These are phyloP conservation scores for Cantharellus anzutake DNA, from an alignment of 768 basidiomycete species.

Conservation along the genomic window DNA sequence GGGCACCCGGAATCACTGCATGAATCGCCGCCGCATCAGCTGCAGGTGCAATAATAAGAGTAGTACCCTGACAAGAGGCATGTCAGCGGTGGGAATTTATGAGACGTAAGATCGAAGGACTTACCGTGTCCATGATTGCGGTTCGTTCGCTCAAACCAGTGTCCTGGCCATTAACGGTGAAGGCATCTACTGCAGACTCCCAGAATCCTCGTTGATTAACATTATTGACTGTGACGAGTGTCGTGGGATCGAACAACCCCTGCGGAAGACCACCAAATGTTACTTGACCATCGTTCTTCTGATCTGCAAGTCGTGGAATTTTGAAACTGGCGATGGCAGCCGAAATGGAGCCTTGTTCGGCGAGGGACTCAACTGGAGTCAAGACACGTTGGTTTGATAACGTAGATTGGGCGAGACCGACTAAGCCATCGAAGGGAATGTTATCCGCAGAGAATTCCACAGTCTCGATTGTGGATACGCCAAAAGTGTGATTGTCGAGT, in stretches of 20 bases:
- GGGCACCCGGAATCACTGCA: slow-evolving; percentile 33
- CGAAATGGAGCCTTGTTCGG: slow-evolving; percentile 32
- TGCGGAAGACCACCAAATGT: slow-evolving; percentile 50
- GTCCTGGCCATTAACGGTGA: slow-evolving; percentile 34
- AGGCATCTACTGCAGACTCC: slow-evolving; percentile 45
- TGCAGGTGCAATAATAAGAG: slow-evolving; percentile 15
- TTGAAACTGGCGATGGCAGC: slow-evolving; percentile 61
- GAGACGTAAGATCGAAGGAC: not conserved
- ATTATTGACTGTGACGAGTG: slow-evolving; percentile 41
- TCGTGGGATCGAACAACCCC: slow-evolving; percentile 41
- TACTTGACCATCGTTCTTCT: slow-evolving; percentile 55
- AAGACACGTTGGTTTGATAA: slow-evolving; percentile 44
- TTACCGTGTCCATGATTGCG: slow-evolving; percentile 33
- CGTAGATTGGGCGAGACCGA: slow-evolving; percentile 53
- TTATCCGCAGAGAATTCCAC: slow-evolving; percentile 15
- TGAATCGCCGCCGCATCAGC: slow-evolving; percentile 38
- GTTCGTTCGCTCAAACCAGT: slow-evolving; percentile 30
- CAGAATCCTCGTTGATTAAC: slow-evolving; percentile 58
- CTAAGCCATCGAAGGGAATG: slow-evolving; percentile 25
- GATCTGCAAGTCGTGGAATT: slow-evolving; percentile 53
- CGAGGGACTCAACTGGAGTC: slow-evolving; percentile 59
- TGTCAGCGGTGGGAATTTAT: not conserved
- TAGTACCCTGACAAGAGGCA: slow-evolving; percentile 10
- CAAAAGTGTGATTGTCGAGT: slow-evolving; percentile 43
- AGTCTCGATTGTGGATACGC: slow-evolving; percentile 41